Base-by-base conservation (phyloP, 2,329 filamentous ascomycete species). In the Botrytis porri region DNA sequence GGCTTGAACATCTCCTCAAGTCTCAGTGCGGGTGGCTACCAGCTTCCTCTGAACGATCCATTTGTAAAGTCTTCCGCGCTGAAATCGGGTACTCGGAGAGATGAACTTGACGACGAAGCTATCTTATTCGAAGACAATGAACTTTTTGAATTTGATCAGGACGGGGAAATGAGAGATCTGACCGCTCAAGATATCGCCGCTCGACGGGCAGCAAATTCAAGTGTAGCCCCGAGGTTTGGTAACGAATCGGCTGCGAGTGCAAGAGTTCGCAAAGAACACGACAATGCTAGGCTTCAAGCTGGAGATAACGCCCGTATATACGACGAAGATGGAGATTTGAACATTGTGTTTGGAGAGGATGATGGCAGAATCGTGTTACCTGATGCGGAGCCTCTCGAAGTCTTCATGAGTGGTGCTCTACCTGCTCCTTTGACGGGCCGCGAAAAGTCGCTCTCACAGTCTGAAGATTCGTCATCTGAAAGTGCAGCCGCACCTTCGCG, bases 141-240 rank as follows among this genome's bases (percentile, higher is more conserved):
- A n/a, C 35, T 70, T 12, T 89, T 92, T 76, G 86, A 85, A 54
- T 87, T 92, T 75, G 89, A 90, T 75, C 88, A 85, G 22, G 85
- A 91, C 74, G 89, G 89, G 12, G 87, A 88, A 75, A 81, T 91
- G 8, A 79, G 87, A 43, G 87, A 89, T 69, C 79, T 87, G 20
- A 73, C 75, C 18, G 73, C 72, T 32, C 74, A 74, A 66, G 78
- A 79, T 43, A 75, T 75, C 20, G 74, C 76, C 43, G 71, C 74
- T 73, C 76, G 75, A 59, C 75, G 73, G 37, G 69, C 69, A 63
- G 74, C 41, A 22, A 77, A 70, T 61, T 29, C 32, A 12, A 43
- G 10, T 57, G 74, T 29, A 22, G 69, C 4, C 70, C 65, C n/a
- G 59, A 61, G 75, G 45, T 67, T 77, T 16, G 76, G 76, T 45